phyloP scores from a whole-genome alignment of 225 moss, liverwort and hornwort genomes.

The Thuidium tamariscinum region DNA sequence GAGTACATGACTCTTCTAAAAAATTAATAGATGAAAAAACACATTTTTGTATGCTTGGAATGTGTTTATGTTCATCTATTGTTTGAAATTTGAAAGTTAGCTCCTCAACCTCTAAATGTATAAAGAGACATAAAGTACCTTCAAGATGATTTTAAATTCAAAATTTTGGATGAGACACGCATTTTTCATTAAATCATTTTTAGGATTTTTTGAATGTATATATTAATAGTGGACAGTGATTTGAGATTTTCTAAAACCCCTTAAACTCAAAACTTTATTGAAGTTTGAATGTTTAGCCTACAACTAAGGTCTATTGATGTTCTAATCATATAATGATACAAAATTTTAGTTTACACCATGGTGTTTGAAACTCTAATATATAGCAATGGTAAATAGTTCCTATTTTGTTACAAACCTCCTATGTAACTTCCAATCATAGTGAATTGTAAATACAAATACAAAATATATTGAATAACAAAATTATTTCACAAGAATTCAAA shows the following conservation, averaged over 20 bases:
- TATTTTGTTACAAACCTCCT: no score
- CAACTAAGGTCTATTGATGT: neutral
- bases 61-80: rapidly evolving
- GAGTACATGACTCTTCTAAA: neutral
- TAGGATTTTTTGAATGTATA: rapidly evolving
- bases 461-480: no score
- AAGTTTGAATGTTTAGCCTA: neutral
- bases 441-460: no score
- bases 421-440: no score
- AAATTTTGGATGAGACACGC: neutral
- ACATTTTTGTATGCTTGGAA: rapidly evolving
- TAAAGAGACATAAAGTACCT: neutral
- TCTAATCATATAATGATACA: rapidly evolving
- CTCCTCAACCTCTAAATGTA: rapidly evolving
- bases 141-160: neutral
- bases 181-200: neutral
- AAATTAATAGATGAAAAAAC: neutral
- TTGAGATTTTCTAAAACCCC: neutral
- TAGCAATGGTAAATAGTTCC: rapidly evolving
- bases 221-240: neutral
- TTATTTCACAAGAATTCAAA: no score
- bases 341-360: neutral
- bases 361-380: neutral
- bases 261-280: neutral
- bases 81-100: rapidly evolving